Conservation (phyloP, 1,139 yeast species). For the Taphrina wiesneri region DNA sequence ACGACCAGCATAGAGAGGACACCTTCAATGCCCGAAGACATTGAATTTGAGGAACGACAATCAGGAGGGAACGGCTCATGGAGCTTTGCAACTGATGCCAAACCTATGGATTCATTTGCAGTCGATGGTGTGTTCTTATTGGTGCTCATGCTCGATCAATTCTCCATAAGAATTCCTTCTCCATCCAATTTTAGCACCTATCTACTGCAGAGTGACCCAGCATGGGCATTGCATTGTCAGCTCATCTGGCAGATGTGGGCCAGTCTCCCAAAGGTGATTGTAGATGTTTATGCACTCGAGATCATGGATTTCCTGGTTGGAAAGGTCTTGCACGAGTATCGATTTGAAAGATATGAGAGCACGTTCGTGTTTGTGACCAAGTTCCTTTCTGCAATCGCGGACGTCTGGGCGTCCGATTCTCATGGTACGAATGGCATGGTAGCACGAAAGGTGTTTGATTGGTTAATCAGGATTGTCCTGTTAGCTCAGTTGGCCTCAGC, state of each 20-base stretch:
- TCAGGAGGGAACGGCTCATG: neutral
- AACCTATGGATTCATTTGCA: neutral
- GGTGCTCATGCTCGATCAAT: neutral
- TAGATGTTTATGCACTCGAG: neutral
- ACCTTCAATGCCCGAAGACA: neutral
- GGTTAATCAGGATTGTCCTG: constrained; percentile 5
- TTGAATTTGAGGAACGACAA: neutral
- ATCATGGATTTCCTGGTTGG: neutral
- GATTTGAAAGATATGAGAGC: neutral
- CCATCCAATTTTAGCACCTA: neutral
- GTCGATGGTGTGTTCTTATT: neutral
- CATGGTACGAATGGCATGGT: neutral
- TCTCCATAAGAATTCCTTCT: neutral
- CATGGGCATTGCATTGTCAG: neutral
- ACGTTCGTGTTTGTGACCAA: neutral
- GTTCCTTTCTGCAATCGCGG: neutral
- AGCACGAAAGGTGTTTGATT: neutral
- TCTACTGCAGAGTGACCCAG: neutral
- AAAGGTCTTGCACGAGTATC: constrained; percentile 1
- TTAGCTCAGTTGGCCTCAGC: neutral
- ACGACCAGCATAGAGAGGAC: neutral
- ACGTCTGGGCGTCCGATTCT: neutral
- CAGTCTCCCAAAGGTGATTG: neutral
- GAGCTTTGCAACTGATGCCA: neutral
- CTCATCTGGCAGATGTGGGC: neutral